Evolutionary conservation across 805 yeast genomes (phyloP).

Genomic region (Barnettozyma wickerhamii): DNA sequence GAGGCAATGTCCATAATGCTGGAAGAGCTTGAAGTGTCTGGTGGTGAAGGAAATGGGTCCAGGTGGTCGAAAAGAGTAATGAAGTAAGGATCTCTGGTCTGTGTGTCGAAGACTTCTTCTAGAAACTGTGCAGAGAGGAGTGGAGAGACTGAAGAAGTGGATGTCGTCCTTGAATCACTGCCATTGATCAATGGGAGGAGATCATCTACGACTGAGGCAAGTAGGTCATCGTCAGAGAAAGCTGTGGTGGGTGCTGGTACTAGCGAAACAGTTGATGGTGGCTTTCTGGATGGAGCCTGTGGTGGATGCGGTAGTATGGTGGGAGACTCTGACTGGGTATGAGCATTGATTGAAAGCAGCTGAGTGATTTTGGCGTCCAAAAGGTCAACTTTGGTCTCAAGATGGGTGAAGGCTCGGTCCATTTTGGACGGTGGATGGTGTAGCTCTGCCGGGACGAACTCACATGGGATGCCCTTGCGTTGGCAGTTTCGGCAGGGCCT

Average conservation of each 20-base stretch:
- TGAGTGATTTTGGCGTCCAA: slow-evolving; percentile 2
- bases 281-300: background rate
- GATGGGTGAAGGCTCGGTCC: slow-evolving; percentile 5
- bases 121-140: background rate
- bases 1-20: slow-evolving; percentile 4
- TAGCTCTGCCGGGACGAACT: slow-evolving; percentile 70
- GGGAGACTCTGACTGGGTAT: background rate
- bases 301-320: background rate
- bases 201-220: slow-evolving; percentile 4
- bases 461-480: slow-evolving; percentile 72
- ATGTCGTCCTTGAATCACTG: background rate
- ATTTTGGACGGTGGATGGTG: slow-evolving; percentile 25
- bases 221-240: slow-evolving; percentile 4
- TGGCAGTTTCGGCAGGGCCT: slow-evolving; percentile 81
- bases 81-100: slow-evolving; percentile 5
- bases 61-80: slow-evolving; percentile 1
- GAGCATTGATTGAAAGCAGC: background rate
- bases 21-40: background rate
- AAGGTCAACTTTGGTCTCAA: slow-evolving; percentile 1
- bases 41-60: slow-evolving; percentile 1
- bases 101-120: slow-evolving; percentile 2
- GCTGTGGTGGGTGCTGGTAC: background rate
- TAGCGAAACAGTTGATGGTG: background rate
- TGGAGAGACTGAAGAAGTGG: too few species aligned
- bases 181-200: background rate